Evolutionary conservation across 192 early-diverging fungal genomes (phyloP).

Genomic region (Funneliformis geosporum): DNA sequence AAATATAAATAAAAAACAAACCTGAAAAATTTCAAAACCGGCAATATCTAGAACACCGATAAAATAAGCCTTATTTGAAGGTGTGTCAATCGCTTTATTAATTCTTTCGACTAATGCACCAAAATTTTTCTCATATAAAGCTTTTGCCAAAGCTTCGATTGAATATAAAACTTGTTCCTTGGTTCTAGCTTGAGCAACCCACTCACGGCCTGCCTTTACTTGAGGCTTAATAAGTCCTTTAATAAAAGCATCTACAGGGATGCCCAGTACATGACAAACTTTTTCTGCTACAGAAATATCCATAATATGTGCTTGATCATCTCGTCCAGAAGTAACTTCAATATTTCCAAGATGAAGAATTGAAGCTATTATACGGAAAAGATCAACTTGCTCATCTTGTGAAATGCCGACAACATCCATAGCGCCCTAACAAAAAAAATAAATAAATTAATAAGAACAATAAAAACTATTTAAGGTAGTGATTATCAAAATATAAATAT

Average conservation of each 20-base stretch:
- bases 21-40: slow-evolving; percentile 98
- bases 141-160: slow-evolving; percentile 87
- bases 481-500: neutral
- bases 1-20: no score
- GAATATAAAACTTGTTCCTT: slow-evolving; percentile 84
- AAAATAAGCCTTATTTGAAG: slow-evolving; percentile 75
- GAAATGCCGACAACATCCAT: slow-evolving; percentile 83
- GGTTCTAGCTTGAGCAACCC: slow-evolving; percentile 91
- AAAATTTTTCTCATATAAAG: slow-evolving; percentile 97
- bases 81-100: slow-evolving; percentile 72
- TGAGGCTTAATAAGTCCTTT: slow-evolving; percentile 84
- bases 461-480: neutral
- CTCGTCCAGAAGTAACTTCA: slow-evolving; percentile 70
- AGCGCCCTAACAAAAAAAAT: slow-evolving; percentile 64
- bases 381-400: slow-evolving; percentile 72
- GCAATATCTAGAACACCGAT: slow-evolving; percentile 99
- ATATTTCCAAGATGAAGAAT: slow-evolving; percentile 96
- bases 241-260: slow-evolving; percentile 84
- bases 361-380: slow-evolving; percentile 83
- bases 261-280: slow-evolving; percentile 93
- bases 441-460: neutral
- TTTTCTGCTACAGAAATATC: slow-evolving; percentile 77
- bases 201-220: slow-evolving; percentile 94
- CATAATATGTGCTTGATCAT: slow-evolving; percentile 84
- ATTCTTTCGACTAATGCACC: slow-evolving; percentile 85